Evolutionary conservation across 768 basidiomycete species (phyloP).

Genomic region (Leccinum olivaceopallidum): DNA sequence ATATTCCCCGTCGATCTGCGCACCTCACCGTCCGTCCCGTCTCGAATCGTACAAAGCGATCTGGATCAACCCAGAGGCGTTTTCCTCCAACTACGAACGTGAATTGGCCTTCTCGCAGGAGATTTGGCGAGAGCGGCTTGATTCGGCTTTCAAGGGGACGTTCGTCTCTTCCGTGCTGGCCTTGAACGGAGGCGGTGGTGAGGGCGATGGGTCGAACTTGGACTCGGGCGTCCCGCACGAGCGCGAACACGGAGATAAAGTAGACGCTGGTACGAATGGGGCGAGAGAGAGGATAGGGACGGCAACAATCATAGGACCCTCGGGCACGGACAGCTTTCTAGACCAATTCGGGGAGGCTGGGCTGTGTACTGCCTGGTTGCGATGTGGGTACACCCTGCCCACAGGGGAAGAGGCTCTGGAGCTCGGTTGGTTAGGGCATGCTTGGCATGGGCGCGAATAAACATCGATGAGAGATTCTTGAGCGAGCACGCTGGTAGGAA

Average conservation of each 20-base stretch:
- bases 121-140: conserved; percentile 24
- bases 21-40: conserved; percentile 18
- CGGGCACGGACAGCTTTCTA: conserved; percentile 7
- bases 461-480: conserved; percentile 15
- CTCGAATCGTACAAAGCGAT: conserved; percentile 25
- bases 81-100: conserved; percentile 23
- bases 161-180: conserved; percentile 12
- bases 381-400: conserved; percentile 32
- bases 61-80: conserved; percentile 23
- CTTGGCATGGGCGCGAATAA: conserved; percentile 26
- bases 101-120: conserved; percentile 24
- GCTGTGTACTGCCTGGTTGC: conserved; percentile 20
- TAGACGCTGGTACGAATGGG: background rate
- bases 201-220: background rate
- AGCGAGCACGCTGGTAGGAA: background rate
- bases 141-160: conserved; percentile 14
- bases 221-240: background rate
- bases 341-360: conserved; percentile 18
- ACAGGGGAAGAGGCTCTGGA: conserved; percentile 26
- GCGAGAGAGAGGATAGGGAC: conserved; percentile 24
- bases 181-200: background rate
- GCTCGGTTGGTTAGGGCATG: conserved; percentile 15
- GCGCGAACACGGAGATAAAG: background rate
- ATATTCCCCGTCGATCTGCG: conserved; percentile 18
- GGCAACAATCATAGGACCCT: conserved; percentile 16